Base-by-base conservation (phyloP, 1,284 basidiomycete genomes). In the Ustanciosporium gigantosporum region DNA sequence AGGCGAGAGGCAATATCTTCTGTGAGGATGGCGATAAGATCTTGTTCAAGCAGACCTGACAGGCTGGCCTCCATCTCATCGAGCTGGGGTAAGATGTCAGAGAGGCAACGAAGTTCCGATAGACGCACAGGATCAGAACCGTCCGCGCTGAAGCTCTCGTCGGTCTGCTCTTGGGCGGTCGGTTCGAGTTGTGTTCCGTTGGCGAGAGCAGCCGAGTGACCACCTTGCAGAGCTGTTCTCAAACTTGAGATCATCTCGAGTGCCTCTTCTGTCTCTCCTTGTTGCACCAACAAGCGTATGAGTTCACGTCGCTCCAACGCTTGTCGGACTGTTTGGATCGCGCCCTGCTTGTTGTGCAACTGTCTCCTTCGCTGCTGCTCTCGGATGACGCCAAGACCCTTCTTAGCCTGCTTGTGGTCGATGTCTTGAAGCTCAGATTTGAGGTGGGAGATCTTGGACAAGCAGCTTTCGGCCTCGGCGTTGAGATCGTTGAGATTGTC, bases 401-500 rank as follows among this genome's bases (percentile, higher is more conserved):
- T 57, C 38, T 64, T 69, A n/a, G 70, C 70, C 35, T 67, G 89
- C 21, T 86, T 84, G 57, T 86, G 83, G 64, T 93, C 90, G 3
- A 96, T 87, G 22, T 88, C 85, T 27, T 82, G 82, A 7, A 97
- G 82, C 53, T 90, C 84, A 0, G 79, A 76, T 25, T 89, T 87
- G 9, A 98, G 83, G 22, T 85, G 81, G 4, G 83, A 81, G 56
- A 97, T 90, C 44, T 89, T 86, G 20, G 82, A 79, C 4, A 97
- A 81, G 70, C 92, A 94, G 23, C 87, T 85, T 25, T 87, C 84
- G 0, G 91, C 92, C 76, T 96, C 91, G 5, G 88, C 85, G 70
- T 91, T 89, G 5, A 98, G 84, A 60, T 91, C 88, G 73, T 96
- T 90, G 11, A 98, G 82, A 76, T 97, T 97, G 8, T 90, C 86